These are phyloP conservation scores for Pythium rhizo-oryzae DNA, from an alignment of 352 stramenopile species.

Conservation along the genomic window DNA sequence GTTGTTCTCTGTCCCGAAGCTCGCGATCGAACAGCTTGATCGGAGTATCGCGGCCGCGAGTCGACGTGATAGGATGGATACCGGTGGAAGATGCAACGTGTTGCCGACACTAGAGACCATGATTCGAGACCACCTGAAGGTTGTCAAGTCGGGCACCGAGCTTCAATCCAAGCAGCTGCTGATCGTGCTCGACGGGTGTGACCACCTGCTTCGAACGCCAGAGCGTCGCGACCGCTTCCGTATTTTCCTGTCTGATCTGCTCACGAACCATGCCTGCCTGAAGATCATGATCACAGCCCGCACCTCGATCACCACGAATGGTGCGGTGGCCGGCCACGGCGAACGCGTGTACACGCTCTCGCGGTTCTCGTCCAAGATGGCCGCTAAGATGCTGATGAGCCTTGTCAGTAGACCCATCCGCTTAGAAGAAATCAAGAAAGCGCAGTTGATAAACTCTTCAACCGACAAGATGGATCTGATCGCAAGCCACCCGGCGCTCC, in stretches of 20 bases:
- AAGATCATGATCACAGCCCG: constrained; percentile 75
- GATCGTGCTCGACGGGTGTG: constrained; percentile 73
- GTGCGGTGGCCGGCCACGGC: constrained; percentile 64
- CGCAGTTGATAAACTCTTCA: constrained; percentile 34
- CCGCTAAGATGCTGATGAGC: constrained; percentile 76
- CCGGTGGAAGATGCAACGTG: constrained; percentile 33
- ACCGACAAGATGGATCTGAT: constrained; percentile 75
- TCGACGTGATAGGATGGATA: constrained; percentile 42
- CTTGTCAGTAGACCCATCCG: constrained; percentile 74
- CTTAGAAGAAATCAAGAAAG: constrained; percentile 62
- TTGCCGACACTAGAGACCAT: constrained; percentile 54
- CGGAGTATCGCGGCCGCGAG: constrained; percentile 55
- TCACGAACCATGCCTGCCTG: constrained; percentile 71
- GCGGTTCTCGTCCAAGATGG: constrained; percentile 69
- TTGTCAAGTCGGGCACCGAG: constrained; percentile 53
- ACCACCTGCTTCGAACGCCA: constrained; percentile 59
- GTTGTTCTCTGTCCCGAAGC: constrained; percentile 64
- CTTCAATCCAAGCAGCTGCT: constrained; percentile 62
- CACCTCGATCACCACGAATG: constrained; percentile 64
- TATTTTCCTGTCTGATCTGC: constrained; percentile 62
- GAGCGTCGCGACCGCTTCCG: constrained; percentile 62
- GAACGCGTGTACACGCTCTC: constrained; percentile 70
- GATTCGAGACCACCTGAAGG: constrained; percentile 52
- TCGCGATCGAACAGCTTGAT: constrained; percentile 64
- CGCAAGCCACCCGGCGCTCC: constrained; percentile 64